Evolutionary conservation across 805 yeast species (phyloP).

Genomic region (Yarrowia sp.): DNA sequence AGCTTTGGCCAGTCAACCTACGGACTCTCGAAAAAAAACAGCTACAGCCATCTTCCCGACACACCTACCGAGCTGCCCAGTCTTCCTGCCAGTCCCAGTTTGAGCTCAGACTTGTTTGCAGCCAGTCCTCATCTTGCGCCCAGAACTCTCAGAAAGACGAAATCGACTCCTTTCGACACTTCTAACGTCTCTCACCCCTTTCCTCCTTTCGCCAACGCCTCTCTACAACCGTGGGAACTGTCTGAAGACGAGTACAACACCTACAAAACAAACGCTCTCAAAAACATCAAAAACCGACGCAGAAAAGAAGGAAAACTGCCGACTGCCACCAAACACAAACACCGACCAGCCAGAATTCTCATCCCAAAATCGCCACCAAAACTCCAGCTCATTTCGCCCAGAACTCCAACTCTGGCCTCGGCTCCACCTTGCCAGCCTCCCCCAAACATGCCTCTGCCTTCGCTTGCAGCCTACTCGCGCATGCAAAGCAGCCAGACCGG

Average conservation of each 20-base stretch:
- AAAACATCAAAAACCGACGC: not conserved
- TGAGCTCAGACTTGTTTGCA: too few species aligned
- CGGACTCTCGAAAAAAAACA: too few species aligned
- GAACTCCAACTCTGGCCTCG: not conserved
- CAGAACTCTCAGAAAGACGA: not conserved
- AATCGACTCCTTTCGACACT: not conserved
- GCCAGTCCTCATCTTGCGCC: not conserved
- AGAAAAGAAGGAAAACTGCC: not conserved
- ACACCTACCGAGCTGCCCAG: too few species aligned
- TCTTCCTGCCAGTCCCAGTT: too few species aligned
- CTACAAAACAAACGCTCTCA: not conserved
- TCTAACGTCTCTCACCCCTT: not conserved
- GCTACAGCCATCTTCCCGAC: too few species aligned
- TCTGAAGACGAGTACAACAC: conserved; percentile 7
- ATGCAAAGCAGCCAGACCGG: not conserved
- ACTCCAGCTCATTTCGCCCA: not conserved
- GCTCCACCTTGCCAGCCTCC: not conserved
- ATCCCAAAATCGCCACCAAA: not conserved
- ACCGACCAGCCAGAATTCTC: not conserved
- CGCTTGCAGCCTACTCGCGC: not conserved
- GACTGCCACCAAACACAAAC: not conserved
- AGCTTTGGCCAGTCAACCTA: too few species aligned
- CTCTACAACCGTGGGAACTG: not conserved
- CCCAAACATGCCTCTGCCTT: not conserved
- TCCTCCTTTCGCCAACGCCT: not conserved